Conservation (phyloP, 1,139 yeast species). For the Starmera stellimalicola region DNA sequence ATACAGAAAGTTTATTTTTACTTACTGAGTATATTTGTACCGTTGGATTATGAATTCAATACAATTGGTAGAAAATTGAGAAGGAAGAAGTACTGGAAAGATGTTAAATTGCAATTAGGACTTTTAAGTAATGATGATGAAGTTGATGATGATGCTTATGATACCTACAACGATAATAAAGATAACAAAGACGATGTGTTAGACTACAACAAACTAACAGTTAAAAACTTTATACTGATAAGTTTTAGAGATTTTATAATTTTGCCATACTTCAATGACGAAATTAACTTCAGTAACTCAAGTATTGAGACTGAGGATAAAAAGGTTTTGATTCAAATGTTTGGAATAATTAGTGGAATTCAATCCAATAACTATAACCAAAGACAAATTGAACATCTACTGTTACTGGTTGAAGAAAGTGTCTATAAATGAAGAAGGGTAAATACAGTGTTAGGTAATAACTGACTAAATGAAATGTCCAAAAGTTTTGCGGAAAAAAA, state of each 20-base stretch:
- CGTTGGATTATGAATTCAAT: slow-evolving; percentile 43
- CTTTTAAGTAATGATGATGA: too few relatives aligned
- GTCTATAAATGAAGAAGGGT: too few relatives aligned
- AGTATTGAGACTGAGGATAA: slow-evolving; percentile 25
- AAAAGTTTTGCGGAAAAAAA: too few relatives aligned
- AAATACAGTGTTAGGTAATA: too few relatives aligned
- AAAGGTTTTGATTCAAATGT: slow-evolving; percentile 43
- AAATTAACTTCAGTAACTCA: slow-evolving; percentile 12
- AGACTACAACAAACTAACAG: slow-evolving; percentile 16
- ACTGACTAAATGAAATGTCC: too few relatives aligned
- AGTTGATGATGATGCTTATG: too few relatives aligned
- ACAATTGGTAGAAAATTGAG: slow-evolving; percentile 32
- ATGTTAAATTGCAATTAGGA: slow-evolving; percentile 9
- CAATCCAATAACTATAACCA: slow-evolving; percentile 45
- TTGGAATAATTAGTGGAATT: slow-evolving; percentile 41
- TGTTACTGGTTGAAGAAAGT: too few relatives aligned
- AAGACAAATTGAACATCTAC: slow-evolving; percentile 34
- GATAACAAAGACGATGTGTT: slow-evolving; percentile 7
- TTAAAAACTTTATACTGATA: slow-evolving; percentile 25
- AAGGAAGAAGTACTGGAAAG: slow-evolving; percentile 29
- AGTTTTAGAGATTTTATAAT: slow-evolving; percentile 42
- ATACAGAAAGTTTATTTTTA: slow-evolving; percentile 45
- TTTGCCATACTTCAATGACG: slow-evolving; percentile 35
- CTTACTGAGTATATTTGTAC: slow-evolving; percentile 49
- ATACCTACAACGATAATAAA: not conserved